Evolutionary conservation across 2,329 filamentous ascomycete genomes (phyloP).

Genomic region (Chalaropsis ovoidea): DNA sequence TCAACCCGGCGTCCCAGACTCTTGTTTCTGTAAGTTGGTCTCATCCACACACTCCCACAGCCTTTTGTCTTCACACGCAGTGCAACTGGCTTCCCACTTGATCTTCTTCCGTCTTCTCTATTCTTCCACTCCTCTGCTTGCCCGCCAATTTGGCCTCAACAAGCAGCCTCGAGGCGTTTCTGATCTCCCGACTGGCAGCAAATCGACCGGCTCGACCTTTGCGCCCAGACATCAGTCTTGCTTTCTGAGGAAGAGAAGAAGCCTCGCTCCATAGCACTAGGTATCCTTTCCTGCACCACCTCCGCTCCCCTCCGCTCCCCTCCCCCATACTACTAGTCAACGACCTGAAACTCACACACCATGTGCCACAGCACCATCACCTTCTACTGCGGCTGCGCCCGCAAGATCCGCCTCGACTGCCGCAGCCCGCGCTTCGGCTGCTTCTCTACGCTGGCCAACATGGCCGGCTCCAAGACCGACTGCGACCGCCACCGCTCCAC

Average conservation of each 20-base stretch:
- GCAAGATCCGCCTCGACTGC: slow-evolving; percentile 8
- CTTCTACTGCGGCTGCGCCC: slow-evolving; percentile 16
- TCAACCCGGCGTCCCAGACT: background rate
- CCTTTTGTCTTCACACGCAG: background rate
- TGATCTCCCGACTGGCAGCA: background rate
- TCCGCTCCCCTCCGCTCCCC: background rate
- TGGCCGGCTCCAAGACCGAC: slow-evolving; percentile 10
- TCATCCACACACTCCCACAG: background rate
- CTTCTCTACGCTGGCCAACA: slow-evolving; percentile 1
- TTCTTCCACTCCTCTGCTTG: background rate
- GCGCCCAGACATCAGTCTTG: background rate
- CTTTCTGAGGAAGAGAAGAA: background rate
- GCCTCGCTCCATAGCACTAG: background rate
- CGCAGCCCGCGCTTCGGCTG: slow-evolving; percentile 13
- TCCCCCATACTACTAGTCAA: background rate
- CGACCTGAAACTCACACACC: background rate
- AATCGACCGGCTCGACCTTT: background rate
- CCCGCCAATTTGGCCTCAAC: background rate
- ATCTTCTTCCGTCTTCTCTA: background rate
- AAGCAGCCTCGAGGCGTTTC: background rate
- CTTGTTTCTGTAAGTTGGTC: background rate
- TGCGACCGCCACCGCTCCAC: slow-evolving; percentile 14
- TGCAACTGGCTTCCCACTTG: background rate
- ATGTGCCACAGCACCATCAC: slow-evolving; percentile 17
- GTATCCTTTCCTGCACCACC: background rate